These are phyloP conservation scores for Cryptococcus deneoformans DNA, from an alignment of 1,284 basidiomycete genomes.

Conservation along the genomic window DNA sequence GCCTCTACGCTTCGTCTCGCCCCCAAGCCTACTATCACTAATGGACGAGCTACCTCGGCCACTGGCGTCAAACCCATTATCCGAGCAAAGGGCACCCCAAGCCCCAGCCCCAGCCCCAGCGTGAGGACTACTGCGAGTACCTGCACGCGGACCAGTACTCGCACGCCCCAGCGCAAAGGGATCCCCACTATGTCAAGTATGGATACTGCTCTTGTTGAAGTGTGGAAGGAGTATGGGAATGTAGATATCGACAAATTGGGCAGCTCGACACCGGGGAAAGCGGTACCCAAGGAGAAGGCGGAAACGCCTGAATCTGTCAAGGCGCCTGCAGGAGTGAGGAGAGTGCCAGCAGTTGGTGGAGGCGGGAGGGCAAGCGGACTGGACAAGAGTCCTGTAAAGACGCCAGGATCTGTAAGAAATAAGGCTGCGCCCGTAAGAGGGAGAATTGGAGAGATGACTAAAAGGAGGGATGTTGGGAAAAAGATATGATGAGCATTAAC, in stretches of 20 bases:
- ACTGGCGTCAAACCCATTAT: no score
- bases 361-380: not conserved
- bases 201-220: slow-evolving; percentile 12
- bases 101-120: no score
- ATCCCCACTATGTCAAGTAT: not conserved
- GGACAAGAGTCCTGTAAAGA: not conserved
- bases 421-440: not conserved
- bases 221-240: slow-evolving; percentile 16
- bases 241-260: slow-evolving; percentile 2
- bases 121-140: not conserved
- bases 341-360: not conserved
- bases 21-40: not conserved
- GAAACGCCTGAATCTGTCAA: not conserved
- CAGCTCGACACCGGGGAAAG: slow-evolving; percentile 4
- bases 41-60: not conserved
- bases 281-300: not conserved
- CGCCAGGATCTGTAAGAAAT: slow-evolving; percentile 3
- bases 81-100: no score
- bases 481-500: slow-evolving; percentile 3
- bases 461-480: slow-evolving; percentile 12
- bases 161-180: not conserved
- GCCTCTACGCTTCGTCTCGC: slow-evolving; percentile 1
- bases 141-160: not conserved
- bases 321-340: not conserved
- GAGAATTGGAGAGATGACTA: not conserved